Base-by-base conservation (phyloP, 371 early-diverging fungal genomes). In the Nematocida sp. region DNA sequence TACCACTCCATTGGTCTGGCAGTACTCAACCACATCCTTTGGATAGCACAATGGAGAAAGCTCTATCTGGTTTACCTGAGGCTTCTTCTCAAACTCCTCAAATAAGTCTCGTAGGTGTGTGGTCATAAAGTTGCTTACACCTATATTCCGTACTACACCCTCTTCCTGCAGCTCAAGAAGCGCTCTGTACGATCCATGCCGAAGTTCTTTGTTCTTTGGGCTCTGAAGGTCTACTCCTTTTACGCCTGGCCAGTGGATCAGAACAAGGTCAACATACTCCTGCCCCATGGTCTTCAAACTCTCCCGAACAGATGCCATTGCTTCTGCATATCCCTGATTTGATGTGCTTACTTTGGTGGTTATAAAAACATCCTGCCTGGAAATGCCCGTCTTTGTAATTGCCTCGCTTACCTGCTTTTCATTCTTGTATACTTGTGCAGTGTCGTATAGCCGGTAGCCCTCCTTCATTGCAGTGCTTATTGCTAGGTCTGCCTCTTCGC, bases 1-100 rank as follows among this genome's bases (percentile, higher is more conserved):
- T 13, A 86, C 87, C 62, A 94, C 92, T 25, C 87, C 87, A 64
- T 92, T 89, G 54, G 86, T 67, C 73, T 90, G 86, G 82, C 91
- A 91, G 84, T 88, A 94, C 11, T 90, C 89, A 45, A 92, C 75
- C 39, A 91, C 91, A 46, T 83, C 78, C 40, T 72, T 82, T 83
- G 92, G 92, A 4, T 91, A 91, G 62, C 92, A 87, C 88, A 92
- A 93, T 56, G 95, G 94, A 83, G 95, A 93, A 13, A 94, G 82
- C 87, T 95, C 95, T 71, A 91, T 86, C 86, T 95, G 94, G 78
- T 91, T 91, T 4, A 92, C 91, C 27, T 91, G 92, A 46, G 94
- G 94, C 62, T 89, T 88, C 33, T 93, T 90, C 66, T 89, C 90
- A 78, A 91, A 90, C 50, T 88, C 72, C 33, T 89, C 83, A 6